Base-by-base conservation (phyloP, 1,284 basidiomycete genomes). In the Leucoagaricus sp. region DNA sequence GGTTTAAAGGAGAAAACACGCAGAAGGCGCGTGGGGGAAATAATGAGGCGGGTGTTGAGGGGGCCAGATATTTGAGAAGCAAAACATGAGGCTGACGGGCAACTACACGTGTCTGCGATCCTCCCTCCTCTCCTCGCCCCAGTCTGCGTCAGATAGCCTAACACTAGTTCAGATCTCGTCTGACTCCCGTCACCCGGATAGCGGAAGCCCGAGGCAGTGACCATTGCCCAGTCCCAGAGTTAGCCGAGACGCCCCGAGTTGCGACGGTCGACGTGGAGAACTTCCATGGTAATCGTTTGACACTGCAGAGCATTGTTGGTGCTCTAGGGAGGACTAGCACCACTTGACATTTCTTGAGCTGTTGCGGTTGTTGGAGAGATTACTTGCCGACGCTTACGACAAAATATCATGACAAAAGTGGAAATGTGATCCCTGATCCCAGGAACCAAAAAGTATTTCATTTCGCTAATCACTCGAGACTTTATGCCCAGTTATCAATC, bases 401-500 rank as follows among this genome's bases (percentile, higher is more conserved):
- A 41, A 38, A 12, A 42, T 9, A 29, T 17, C 28, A n/a, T 48
- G 46, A 48, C 46, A 48, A 29, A 46, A 26, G 9, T 19, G 29
- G 29, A 13, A 19, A 31, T 31, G 36, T 50, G 34, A 52, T 23
- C 26, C 36, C 33, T 21, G 45, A 38, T 38, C 36, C 36, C 36
- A 38, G 36, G 36, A 38, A 38, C 13, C 23, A 3, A 42, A 40
- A 25, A 42, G 19, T 10, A 42, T 42, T 6, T 42, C 41, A 42
- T 42, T 25, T 42, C 21, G 25, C 13, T 6, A 13, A 41, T 7
- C 15, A 42, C 21, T 15, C n/a, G 17, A 38, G 36, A 9, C 36
- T 38, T 84, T 76, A 96, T 76, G 93, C 92, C 88, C 91, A 96
- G 75, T 92, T 93, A 79, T 96, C 94, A 73, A 96, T 94, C 61